Conservation (phyloP, 2,329 filamentous ascomycete species). For the Monascus ruber region DNA sequence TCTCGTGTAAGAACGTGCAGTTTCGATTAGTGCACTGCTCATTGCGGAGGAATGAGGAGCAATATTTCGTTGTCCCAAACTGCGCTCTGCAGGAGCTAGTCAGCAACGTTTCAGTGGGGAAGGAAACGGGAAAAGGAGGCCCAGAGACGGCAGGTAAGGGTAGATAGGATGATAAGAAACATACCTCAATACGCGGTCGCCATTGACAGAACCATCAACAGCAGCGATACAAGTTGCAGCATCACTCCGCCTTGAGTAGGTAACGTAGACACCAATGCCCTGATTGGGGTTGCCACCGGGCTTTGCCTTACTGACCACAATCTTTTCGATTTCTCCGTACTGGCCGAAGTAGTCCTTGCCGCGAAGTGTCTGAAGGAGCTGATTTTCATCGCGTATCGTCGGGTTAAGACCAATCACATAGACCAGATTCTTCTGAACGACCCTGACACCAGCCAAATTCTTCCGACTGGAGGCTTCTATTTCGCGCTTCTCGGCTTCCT, state of each 20-base stretch:
- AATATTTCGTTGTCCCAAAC: constrained; percentile 94
- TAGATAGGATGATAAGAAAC: too few relatives aligned
- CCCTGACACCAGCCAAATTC: constrained; percentile 85
- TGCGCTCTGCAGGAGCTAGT: constrained; percentile 41
- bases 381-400: constrained; percentile 78
- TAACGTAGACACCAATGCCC: constrained; percentile 96
- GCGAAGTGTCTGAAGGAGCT: constrained; percentile 73
- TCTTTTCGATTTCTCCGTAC: constrained; percentile 97
- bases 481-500: constrained; percentile 91
- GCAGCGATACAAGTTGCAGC: constrained; percentile 80
- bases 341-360: constrained; percentile 93
- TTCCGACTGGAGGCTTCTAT: constrained; percentile 92
- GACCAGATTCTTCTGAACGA: constrained; percentile 96
- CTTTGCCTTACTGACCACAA: constrained; percentile 94
- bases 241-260: constrained; percentile 84
- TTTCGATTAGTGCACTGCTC: constrained; percentile 91
- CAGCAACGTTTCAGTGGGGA: not conserved
- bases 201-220: constrained; percentile 86
- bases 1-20: constrained; percentile 96
- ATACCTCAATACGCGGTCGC: constrained; percentile 70
- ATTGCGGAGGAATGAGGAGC: constrained; percentile 88
- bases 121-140: constrained; percentile 26
- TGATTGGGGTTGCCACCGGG: constrained; percentile 59
- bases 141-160: constrained; percentile 13
- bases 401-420: constrained; percentile 94